Evolutionary conservation across 208 protist species (phyloP), one percentile per base, ranked within the genome.

Genomic region (Trypanosoma rangeli): DNA sequence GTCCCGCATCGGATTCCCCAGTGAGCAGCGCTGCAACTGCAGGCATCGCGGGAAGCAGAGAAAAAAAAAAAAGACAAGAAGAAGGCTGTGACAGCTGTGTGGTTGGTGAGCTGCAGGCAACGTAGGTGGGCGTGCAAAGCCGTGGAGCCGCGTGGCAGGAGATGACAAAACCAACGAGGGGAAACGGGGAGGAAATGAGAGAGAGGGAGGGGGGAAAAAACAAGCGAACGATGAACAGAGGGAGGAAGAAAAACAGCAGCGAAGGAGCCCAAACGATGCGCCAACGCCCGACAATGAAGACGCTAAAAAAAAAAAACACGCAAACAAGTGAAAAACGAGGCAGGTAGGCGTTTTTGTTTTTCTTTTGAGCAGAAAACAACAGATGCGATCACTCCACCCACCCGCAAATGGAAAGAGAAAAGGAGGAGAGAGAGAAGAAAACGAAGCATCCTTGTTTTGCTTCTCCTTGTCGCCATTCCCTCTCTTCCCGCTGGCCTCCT

Each of bases 281-380:
- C 33, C 2, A 37, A 37, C 33, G 33, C 33, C 33, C 33, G 2
- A 37, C 42, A 16, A 46, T 9, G 15, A 46, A 5, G 42, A 18
- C 3, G 42, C 15, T 3, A 16, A 5, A 46, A 46, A 46, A 46
- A 46, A 46, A 46, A 46, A 46, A 46, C n/a, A n/a, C n/a, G 42
- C 13, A 46, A 18, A 16, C 13, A 46, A 46, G 42, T 10, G 42
- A 46, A 10, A 46, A 16, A 46, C 42, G 5, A 46, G 12, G 20
- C 1, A 64, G 39, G 18, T n/a, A n/a, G n/a, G n/a, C n/a, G n/a
- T n/a, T n/a, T n/a, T n/a, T n/a, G n/a, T n/a, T n/a, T n/a, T n/a
- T n/a, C n/a, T n/a, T n/a, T n/a, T n/a, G n/a, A n/a, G n/a, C n/a
- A 39, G 22, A 52, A 64, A 22, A 64, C 12, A 48, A 50, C 44